phyloP scores from a whole-genome alignment of 805 yeast genomes.

The Yarrowia divulgata region DNA sequence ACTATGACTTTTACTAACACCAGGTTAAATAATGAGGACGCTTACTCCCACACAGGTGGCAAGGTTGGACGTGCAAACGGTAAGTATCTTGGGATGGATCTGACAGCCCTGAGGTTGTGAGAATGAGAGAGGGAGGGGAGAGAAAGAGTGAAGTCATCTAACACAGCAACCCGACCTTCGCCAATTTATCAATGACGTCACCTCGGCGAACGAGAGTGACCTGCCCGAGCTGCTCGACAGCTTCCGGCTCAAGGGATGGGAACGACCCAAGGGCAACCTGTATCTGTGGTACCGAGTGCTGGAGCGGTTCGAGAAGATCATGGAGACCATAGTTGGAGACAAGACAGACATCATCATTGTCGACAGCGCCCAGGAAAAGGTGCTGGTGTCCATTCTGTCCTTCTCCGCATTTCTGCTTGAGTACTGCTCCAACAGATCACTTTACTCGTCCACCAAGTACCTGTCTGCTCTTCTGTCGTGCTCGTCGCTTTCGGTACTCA shows the following conservation, averaged over 20 bases:
- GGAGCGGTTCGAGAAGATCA: conserved; percentile 73
- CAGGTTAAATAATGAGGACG: conserved; percentile 31
- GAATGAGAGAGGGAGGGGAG: neutral
- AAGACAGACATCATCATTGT: conserved; percentile 49
- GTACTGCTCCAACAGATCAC: conserved; percentile 69
- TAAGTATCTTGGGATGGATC: conserved; percentile 3
- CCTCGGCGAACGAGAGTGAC: conserved; percentile 50
- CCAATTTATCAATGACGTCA: conserved; percentile 41
- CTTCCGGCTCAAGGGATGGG: conserved; percentile 57
- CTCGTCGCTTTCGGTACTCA: conserved; percentile 64
- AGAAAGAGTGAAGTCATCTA: neutral
- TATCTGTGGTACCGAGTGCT: conserved; percentile 79
- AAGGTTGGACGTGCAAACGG: conserved; percentile 33
- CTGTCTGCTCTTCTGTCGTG: conserved; percentile 65
- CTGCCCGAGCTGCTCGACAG: conserved; percentile 54
- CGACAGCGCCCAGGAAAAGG: conserved; percentile 55
- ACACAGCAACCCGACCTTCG: conserved; percentile 43
- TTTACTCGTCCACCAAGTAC: conserved; percentile 71
- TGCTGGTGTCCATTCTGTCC: conserved; percentile 61
- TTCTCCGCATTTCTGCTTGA: conserved; percentile 71
- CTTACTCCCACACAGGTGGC: conserved; percentile 36
- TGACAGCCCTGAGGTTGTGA: neutral
- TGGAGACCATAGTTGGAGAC: conserved; percentile 61
- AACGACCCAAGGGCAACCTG: conserved; percentile 70
- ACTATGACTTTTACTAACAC: conserved; percentile 15